Conservation (phyloP, 305 asterid genomes). For the Petunia hybrid region DNA sequence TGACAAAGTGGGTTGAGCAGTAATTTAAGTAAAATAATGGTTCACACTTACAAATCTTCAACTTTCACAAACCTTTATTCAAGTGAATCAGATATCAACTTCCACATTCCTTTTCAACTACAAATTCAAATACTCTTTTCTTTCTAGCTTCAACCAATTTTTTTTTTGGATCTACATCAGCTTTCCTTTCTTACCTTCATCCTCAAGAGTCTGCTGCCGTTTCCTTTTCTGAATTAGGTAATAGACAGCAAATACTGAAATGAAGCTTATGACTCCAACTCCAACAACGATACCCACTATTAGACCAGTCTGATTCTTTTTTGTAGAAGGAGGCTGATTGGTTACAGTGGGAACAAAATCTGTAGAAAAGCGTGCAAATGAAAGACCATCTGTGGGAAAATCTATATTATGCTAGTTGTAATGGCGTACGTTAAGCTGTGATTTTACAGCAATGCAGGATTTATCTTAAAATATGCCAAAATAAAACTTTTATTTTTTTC, state of each 20-base stretch:
- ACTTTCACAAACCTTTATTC: too few species aligned
- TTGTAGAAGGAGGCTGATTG: slow-evolving; percentile 56
- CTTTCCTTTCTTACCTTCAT: slow-evolving; percentile 53
- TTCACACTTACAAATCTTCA: too few species aligned
- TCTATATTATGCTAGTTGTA: background rate
- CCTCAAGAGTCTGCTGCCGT: slow-evolving; percentile 47
- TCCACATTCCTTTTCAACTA: too few species aligned
- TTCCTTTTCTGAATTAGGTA: slow-evolving; percentile 48
- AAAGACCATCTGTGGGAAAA: background rate
- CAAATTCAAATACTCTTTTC: too few species aligned
- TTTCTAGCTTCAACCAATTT: too few species aligned
- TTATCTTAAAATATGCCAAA: background rate
- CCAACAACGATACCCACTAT: slow-evolving; percentile 65
- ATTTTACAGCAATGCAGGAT: background rate
- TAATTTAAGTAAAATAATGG: too few species aligned
- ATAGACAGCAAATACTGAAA: slow-evolving; percentile 45
- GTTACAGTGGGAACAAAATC: slow-evolving; percentile 69
- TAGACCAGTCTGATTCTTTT: slow-evolving; percentile 56
- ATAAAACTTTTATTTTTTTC: background rate
- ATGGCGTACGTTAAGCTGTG: background rate
- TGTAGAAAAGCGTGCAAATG: slow-evolving; percentile 37
- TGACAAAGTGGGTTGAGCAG: too few species aligned
- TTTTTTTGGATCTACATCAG: too few species aligned
- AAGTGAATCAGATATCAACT: too few species aligned
- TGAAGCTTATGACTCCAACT: slow-evolving; percentile 45